Evolutionary conservation across 83 land plant species (phyloP).

Genomic region (Diphasiastrum complanatum): DNA sequence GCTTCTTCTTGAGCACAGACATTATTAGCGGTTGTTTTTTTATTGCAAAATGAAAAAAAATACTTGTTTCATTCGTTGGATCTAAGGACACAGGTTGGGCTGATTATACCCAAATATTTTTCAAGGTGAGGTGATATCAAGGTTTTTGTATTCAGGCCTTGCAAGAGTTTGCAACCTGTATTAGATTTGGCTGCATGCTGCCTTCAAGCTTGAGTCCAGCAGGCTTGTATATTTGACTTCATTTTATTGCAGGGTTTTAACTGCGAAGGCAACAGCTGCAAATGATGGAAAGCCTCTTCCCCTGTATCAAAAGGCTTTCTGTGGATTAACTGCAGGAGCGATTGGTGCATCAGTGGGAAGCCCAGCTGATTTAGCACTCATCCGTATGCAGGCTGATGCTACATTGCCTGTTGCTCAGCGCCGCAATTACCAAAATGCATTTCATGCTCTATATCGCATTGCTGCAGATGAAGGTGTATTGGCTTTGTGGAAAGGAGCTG

Average conservation of each 20-base stretch:
- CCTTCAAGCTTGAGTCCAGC: too few species aligned
- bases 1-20: too few species aligned
- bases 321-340: constrained; percentile 98
- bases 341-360: constrained; percentile 91
- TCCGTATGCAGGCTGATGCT: constrained; percentile 98
- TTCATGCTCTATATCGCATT: constrained; percentile 84
- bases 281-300: constrained; percentile 97
- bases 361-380: constrained; percentile 93
- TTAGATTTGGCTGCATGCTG: too few species aligned
- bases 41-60: too few species aligned
- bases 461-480: constrained; percentile 84
- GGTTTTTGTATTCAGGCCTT: too few species aligned
- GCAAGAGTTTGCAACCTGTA: too few species aligned
- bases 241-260: constrained; percentile 73
- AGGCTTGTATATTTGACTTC: too few species aligned
- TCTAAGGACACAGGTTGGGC: too few species aligned
- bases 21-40: too few species aligned
- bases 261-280: constrained; percentile 79
- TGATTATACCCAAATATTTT: too few species aligned
- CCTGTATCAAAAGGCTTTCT: constrained; percentile 84
- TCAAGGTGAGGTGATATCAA: too few species aligned
- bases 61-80: too few species aligned
- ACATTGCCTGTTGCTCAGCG: constrained; percentile 84
- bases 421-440: constrained; percentile 79
- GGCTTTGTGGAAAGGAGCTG: constrained; percentile 98